phyloP scores from a whole-genome alignment of 352 stramenopile genomes.

The Globisporangium paroecandrum region DNA sequence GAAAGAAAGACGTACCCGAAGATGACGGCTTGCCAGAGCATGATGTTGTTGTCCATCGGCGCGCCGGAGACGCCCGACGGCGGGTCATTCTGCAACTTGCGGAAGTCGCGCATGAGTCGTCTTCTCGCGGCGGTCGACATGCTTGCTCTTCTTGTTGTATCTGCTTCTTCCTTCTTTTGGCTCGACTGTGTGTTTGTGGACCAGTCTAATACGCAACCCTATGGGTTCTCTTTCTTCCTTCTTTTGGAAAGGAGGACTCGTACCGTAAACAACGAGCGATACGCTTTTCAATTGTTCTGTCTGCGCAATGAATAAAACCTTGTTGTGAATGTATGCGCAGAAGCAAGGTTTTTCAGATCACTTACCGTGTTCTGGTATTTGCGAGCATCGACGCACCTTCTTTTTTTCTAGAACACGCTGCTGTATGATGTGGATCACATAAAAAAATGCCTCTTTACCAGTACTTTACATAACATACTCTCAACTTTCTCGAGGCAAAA shows the following conservation, averaged over 20 bases:
- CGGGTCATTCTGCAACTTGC: constrained; percentile 97
- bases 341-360: neutral
- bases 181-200: constrained; percentile 7
- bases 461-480: neutral
- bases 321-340: neutral
- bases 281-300: neutral
- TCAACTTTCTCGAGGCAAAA: neutral
- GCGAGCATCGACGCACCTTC: neutral
- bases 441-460: neutral
- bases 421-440: neutral
- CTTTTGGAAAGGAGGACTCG: neutral
- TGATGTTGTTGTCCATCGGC: constrained; percentile 99
- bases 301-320: neutral
- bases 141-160: neutral
- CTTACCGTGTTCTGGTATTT: neutral
- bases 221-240: constrained; percentile 8
- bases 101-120: constrained; percentile 97
- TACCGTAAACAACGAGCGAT: neutral
- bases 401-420: constrained; percentile 4
- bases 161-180: neutral
- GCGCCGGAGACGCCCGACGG: constrained; percentile 95
- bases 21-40: constrained; percentile 94
- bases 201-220: constrained; percentile 3
- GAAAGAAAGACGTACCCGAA: constrained; percentile 58
- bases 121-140: constrained; percentile 95